phyloP scores from a whole-genome alignment of 768 basidiomycete genomes.

The Psilocybe cyanescens region DNA sequence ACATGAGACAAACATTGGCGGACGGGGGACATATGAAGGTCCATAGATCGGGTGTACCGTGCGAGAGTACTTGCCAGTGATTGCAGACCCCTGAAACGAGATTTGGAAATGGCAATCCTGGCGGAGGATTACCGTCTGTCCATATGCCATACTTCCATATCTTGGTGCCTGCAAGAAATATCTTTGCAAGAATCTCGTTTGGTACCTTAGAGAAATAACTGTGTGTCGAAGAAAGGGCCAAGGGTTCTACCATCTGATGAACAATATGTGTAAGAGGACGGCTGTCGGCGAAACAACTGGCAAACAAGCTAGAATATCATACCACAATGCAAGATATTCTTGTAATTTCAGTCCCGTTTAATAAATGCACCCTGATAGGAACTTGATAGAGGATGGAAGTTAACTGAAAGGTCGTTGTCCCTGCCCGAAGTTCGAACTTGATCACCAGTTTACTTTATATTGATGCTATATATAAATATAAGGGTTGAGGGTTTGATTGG shows the following conservation, averaged over 20 bases:
- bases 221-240: background rate
- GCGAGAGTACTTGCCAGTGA: conserved; percentile 4
- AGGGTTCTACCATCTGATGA: background rate
- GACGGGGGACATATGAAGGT: conserved; percentile 2
- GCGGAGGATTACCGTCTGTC: background rate
- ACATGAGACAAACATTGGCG: conserved; percentile 2
- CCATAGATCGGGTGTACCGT: background rate
- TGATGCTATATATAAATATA: too few species aligned
- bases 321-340: too few species aligned
- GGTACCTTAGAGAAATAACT: conserved; percentile 1
- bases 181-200: conserved; percentile 15
- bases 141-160: background rate
- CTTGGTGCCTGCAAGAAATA: conserved; percentile 12
- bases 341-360: too few species aligned
- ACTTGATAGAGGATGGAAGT: too few species aligned
- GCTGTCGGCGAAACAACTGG: conserved; percentile 11
- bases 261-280: too few species aligned
- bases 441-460: too few species aligned
- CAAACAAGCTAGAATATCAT: conserved; percentile 35
- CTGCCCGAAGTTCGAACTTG: too few species aligned
- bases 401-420: too few species aligned
- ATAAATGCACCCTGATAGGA: too few species aligned
- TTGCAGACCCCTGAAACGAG: conserved; percentile 3
- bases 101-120: background rate
- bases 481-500: too few species aligned